Evolutionary conservation across 768 basidiomycete species (phyloP), one percentile per base, ranked within the genome.

Genomic region (Trichaptum fuscoviolaceum): DNA sequence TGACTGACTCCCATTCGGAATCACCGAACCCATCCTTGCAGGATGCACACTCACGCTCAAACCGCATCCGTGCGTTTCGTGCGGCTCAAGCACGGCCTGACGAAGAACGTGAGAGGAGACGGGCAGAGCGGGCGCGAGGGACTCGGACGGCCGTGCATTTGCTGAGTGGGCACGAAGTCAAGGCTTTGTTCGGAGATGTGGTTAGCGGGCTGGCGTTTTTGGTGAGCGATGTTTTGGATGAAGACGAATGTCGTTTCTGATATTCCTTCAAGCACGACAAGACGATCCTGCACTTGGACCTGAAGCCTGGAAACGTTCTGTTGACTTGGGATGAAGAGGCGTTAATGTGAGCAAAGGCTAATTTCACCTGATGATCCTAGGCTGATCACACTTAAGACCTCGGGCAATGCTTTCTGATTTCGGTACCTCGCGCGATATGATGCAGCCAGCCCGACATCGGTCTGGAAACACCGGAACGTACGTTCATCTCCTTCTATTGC

Each of bases 381-480:
- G 42, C 35, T 68, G 30, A 42, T 42, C 10, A 12, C 30, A 30
- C 30, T 58, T 65, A 12, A 96, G 95, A 66, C 96, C 96, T 2
- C 85, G 93, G 71, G 95, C 94, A 0, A 94, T 98, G 92, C 81
- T 98, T 20, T 94, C 93, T 1, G 96, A 98, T 71, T 98, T 98
- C 76, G 96, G 96, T 20, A 96, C 95, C 0, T 95, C 93, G 26
- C 88, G 93, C 62, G 95, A 96, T 72, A 93, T 93, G 91, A 80
- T 96, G 20, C 84, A 87, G 62, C 83, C 87, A 7, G 81, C 85
- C 20, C 78, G 86, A 15, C 77, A 82, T 18, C 85, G 96, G 25
- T 91, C 92, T 2, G 96, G 96, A n/a, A 94, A 95, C 71, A 97
- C 96, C 10, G 96, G 96, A 72, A 98, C 96, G 86, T 92, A 71